Percentiles rank a stretch among this genome's conserved stretches.
Conservation (phyloP, 192 early-diverging fungal genomes). For the Rhizophagus prolifer region DNA sequence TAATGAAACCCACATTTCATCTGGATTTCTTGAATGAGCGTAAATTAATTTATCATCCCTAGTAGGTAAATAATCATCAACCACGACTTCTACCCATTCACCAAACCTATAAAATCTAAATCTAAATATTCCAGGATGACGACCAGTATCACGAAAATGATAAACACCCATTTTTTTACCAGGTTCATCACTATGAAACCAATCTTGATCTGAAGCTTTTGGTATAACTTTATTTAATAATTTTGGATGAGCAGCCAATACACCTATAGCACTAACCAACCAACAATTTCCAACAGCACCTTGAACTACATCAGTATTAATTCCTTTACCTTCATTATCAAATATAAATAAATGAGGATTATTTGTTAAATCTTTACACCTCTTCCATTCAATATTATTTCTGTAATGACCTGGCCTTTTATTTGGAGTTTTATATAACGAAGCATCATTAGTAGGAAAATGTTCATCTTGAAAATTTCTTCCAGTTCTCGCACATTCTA, state of each 20-base stretch:
- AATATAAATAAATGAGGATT: background rate
- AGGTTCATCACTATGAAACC: conserved; percentile 27
- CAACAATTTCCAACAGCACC: conserved; percentile 33
- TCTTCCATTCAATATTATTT: background rate
- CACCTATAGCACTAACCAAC: conserved; percentile 30
- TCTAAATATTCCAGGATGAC: conserved; percentile 39
- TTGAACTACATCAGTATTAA: background rate
- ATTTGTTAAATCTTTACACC: conserved; percentile 3
- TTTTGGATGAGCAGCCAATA: conserved; percentile 24
- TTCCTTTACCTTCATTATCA: background rate
- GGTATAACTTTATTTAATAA: conserved; percentile 30
- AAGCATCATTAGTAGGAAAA: conserved; percentile 10
- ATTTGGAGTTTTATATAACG: background rate
- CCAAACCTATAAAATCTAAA: conserved; percentile 53
- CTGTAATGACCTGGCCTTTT: background rate
- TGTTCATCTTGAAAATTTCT: conserved; percentile 18
- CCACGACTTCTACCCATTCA: conserved; percentile 51
- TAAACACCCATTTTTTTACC: conserved; percentile 24
- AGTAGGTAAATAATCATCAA: conserved; percentile 51
- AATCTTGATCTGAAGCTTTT: conserved; percentile 25
- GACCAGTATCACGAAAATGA: conserved; percentile 26
- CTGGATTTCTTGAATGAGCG: conserved; percentile 42
- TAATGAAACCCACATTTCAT: conserved; percentile 50
- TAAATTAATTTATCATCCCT: conserved; percentile 37
- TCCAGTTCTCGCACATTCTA: background rate